Percentiles rank a stretch among this genome's conserved stretches.
Conservation (phyloP, 78 protist genomes). For the Creolimax fragrantissima region DNA sequence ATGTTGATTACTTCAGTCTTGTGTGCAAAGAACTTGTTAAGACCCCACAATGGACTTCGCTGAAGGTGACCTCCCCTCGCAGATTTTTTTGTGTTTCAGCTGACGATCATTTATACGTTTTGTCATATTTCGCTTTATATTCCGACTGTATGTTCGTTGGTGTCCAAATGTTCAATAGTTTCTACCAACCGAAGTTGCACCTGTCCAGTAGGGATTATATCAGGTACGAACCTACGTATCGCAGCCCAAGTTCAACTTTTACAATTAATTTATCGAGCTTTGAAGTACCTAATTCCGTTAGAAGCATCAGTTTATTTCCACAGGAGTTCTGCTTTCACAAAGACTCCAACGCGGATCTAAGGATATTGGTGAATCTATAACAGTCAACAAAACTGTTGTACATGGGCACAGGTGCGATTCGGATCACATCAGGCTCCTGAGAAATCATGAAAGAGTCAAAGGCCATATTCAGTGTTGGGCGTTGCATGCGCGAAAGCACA, state of each 20-base stretch:
- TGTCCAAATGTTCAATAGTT: neutral
- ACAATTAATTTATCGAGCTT: neutral
- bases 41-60: too few relatives aligned
- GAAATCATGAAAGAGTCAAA: neutral
- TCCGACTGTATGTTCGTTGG: too few relatives aligned
- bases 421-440: conserved; percentile 46
- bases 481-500: too few relatives aligned
- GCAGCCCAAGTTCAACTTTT: neutral
- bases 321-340: neutral
- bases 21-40: too few relatives aligned
- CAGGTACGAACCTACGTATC: too few relatives aligned
- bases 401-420: conserved; percentile 83
- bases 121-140: too few relatives aligned
- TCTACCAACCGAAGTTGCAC: neutral
- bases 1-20: too few relatives aligned
- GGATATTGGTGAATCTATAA: neutral
- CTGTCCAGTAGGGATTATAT: neutral
- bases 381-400: conserved; percentile 67
- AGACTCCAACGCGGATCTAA: neutral
- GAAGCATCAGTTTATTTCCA: neutral
- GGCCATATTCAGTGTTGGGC: too few relatives aligned
- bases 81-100: too few relatives aligned
- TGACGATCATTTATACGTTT: too few relatives aligned
- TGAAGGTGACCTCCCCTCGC: too few relatives aligned
- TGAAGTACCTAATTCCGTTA: neutral